A percentile compares a stretch with the other conserved stretches of the same genome.
phyloP scores from a whole-genome alignment of 768 basidiomycete species.

The Pilatotrama ljubarskyi region DNA sequence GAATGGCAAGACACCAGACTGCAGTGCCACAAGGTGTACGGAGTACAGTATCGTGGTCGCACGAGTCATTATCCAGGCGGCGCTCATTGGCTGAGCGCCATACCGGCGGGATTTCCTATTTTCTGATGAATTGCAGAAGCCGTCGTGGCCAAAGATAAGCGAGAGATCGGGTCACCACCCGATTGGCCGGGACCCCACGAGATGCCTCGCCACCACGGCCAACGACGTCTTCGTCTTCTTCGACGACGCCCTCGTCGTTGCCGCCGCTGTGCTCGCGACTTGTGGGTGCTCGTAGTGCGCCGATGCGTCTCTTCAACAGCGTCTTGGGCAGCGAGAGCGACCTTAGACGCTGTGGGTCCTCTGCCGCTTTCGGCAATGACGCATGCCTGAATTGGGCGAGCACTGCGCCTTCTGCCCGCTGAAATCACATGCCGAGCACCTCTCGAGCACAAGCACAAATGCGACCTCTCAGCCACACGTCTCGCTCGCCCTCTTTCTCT shows the following conservation, averaged over 20 bases:
- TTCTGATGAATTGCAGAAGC: neutral
- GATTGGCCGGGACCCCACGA: neutral
- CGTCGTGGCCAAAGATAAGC: conserved; percentile 6
- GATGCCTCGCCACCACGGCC: conserved; percentile 5
- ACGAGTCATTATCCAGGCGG: conserved; percentile 6
- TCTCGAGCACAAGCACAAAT: conserved; percentile 27
- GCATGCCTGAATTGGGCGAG: conserved; percentile 7
- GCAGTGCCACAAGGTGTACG: neutral
- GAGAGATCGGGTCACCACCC: conserved; percentile 2
- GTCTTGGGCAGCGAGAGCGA: neutral
- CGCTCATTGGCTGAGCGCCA: neutral
- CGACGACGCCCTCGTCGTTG: neutral
- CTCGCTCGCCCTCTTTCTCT: conserved; percentile 6
- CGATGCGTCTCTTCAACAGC: neutral
- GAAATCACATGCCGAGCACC: conserved; percentile 16
- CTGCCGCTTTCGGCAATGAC: conserved; percentile 3
- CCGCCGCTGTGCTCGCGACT: neutral
- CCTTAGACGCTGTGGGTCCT: conserved; percentile 12
- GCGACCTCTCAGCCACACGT: neutral
- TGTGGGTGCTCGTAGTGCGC: neutral
- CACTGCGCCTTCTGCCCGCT: conserved; percentile 1
- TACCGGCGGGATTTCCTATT: neutral
- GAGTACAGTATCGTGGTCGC: neutral
- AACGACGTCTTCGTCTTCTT: neutral
- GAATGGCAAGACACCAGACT: neutral